Percentiles rank a stretch among this genome's conserved stretches.
These are phyloP conservation scores for Rhodotorula sp. DNA, from an alignment of 1,284 basidiomycete genomes.

Conservation along the genomic window DNA sequence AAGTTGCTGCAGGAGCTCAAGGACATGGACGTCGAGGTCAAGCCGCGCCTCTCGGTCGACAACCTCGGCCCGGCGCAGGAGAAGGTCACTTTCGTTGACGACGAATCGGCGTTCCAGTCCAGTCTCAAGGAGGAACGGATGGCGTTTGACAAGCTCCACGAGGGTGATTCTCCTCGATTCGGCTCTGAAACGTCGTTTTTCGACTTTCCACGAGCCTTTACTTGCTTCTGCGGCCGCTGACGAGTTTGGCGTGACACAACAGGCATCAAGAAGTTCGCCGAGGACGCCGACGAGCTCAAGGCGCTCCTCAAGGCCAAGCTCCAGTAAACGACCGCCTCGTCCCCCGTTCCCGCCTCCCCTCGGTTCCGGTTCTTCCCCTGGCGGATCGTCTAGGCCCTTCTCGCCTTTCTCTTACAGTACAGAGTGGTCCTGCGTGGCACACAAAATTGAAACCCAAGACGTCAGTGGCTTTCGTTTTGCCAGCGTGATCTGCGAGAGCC, in stretches of 20 bases:
- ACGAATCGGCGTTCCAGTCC: slow-evolving; percentile 97
- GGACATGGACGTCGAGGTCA: slow-evolving; percentile 72
- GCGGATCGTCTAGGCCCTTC: background rate
- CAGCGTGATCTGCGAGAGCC: too few relatives aligned
- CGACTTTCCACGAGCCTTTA: background rate
- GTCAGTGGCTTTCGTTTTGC: background rate
- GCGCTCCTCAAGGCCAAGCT: slow-evolving; percentile 77
- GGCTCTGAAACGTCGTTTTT: background rate
- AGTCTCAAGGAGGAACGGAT: slow-evolving; percentile 80
- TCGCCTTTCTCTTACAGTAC: background rate
- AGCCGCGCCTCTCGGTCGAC: slow-evolving; percentile 76
- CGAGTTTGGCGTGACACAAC: background rate
- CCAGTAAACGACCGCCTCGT: slow-evolving; percentile 41
- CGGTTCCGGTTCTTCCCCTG: background rate
- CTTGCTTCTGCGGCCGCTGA: background rate
- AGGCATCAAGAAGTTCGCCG: slow-evolving; percentile 65
- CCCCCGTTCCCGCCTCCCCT: background rate
- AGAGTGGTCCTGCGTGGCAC: background rate
- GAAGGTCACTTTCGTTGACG: slow-evolving; percentile 85
- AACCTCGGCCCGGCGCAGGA: slow-evolving; percentile 57
- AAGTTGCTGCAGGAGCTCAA: slow-evolving; percentile 88
- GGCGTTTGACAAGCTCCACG: slow-evolving; percentile 93
- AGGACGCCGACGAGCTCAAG: slow-evolving; percentile 90
- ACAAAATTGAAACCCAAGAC: background rate
- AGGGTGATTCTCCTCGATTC: slow-evolving; percentile 68